Evolutionary conservation across 441 rosid genomes (phyloP), one percentile per base, ranked within the genome.

Genomic region (Metrosideros polymorpha): DNA sequence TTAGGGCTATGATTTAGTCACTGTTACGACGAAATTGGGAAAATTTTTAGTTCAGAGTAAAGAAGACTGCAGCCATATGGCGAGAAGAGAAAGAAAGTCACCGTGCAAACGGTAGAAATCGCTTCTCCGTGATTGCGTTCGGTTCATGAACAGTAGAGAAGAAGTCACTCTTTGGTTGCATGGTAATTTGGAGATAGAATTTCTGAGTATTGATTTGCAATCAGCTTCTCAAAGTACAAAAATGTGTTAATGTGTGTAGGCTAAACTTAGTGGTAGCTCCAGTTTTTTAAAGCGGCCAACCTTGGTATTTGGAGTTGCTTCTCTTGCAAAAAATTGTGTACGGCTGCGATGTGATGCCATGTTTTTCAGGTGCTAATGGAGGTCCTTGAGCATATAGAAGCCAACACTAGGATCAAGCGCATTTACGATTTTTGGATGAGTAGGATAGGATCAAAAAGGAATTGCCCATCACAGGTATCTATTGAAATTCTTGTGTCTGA

Each of bases 361-460:
- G n/a, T 57, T 66, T 87, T 86, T 85, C 86, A 97, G 99, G 94
- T 89, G 88, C 91, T 92, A 12, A 90, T 97, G 95, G 92, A 92
- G 87, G 88, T 96, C 84, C 88, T 93, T 35, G 87, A 90, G 86
- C 96, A 84, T 88, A 84, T 91, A 66, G 88, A 91, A 50, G 84
- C 88, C 84, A 90, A 87, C 15, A 86, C 51, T 15, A 89, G 89
- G 85, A 89, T 96, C 87, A 89, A 87, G 75, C 84, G 85, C 85
- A 87, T 93, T 18, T 97, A 90, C 84, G 96, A 93, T 88, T 91
- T 91, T 85, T 95, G 98, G 99, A 94, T 92, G 89, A 88, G 92
- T 86, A 92, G 93, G 92, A 93, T 92, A 87, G 92, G 88, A 57
- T 85, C 85, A 57, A 83, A 63, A 84, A 88, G 71, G 83, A 91